A percentile compares a stretch with the other conserved stretches of the same genome.
phyloP scores from a whole-genome alignment of 2,329 filamentous ascomycete species.

The Claviceps arundinis region DNA sequence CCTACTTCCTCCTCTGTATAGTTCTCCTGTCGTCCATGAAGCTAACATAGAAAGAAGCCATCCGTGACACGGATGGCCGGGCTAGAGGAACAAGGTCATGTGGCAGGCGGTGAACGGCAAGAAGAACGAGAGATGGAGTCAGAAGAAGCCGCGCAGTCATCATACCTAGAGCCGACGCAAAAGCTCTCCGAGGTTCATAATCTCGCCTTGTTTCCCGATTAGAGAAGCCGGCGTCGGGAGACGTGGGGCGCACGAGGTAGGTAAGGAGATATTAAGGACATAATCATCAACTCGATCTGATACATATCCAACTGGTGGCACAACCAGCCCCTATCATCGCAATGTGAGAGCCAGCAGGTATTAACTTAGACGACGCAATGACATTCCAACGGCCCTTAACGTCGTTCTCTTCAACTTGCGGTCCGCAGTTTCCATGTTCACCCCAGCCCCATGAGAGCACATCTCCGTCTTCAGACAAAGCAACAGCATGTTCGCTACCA shows the following conservation, averaged over 20 bases:
- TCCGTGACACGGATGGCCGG: conserved; percentile 30
- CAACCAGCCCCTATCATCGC: conserved; percentile 66
- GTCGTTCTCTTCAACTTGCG: conserved; percentile 47
- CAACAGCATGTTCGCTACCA: conserved; percentile 84
- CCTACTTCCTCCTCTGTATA: neutral
- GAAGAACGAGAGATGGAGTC: conserved; percentile 9
- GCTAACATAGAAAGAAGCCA: conserved; percentile 27
- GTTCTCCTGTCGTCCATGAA: conserved; percentile 3
- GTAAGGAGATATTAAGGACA: neutral
- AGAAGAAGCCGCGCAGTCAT: conserved; percentile 14
- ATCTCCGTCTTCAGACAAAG: conserved; percentile 48
- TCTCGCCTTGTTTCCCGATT: conserved; percentile 30
- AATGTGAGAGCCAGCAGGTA: conserved; percentile 39
- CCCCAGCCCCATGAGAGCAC: conserved; percentile 92
- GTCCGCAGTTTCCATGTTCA: conserved; percentile 92
- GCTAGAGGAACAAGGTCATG: conserved; percentile 17
- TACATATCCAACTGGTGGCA: conserved; percentile 71
- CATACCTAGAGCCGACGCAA: conserved; percentile 56
- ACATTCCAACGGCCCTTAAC: conserved; percentile 57
- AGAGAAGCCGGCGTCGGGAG: neutral
- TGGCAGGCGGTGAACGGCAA: conserved; percentile 9
- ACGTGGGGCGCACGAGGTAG: neutral
- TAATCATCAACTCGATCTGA: conserved; percentile 14
- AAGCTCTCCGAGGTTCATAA: conserved; percentile 52
- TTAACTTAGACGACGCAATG: conserved; percentile 44